Conservation (phyloP, 805 yeast genomes). For the Kockiozyma suomiensis region DNA sequence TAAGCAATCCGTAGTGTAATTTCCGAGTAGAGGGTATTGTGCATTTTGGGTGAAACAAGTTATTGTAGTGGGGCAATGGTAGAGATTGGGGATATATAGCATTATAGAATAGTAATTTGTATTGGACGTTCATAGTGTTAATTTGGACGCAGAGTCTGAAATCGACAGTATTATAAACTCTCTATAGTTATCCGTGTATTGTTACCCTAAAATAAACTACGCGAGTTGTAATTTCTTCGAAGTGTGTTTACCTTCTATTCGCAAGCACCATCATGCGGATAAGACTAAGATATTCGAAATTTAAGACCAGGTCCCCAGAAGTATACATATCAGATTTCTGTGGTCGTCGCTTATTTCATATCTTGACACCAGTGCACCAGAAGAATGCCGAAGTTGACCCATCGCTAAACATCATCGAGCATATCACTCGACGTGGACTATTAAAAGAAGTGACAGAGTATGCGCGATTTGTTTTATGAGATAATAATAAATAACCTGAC, state of each 20-base stretch:
- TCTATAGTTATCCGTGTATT: too few species aligned
- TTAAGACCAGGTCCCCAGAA: background rate
- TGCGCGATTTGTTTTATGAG: background rate
- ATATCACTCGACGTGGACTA: constrained; percentile 17
- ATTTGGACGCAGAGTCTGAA: too few species aligned
- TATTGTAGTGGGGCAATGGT: too few species aligned
- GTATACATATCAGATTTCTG: background rate
- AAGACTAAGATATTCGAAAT: background rate
- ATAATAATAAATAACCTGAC: background rate
- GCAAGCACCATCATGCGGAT: too few species aligned
- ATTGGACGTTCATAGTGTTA: too few species aligned
- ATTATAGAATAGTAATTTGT: too few species aligned
- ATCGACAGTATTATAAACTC: too few species aligned
- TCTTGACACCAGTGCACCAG: background rate
- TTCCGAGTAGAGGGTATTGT: background rate
- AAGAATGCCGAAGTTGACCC: constrained; percentile 3
- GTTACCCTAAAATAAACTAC: too few species aligned
- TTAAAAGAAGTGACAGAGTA: constrained; percentile 22
- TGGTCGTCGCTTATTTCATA: background rate
- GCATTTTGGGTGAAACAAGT: too few species aligned
- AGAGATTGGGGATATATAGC: too few species aligned
- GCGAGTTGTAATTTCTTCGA: too few species aligned
- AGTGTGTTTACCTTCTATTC: too few species aligned
- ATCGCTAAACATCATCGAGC: constrained; percentile 7
- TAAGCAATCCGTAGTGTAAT: background rate